Base-by-base conservation (phyloP, 2,329 filamentous ascomycete species). In the Calonectria naviculata region DNA sequence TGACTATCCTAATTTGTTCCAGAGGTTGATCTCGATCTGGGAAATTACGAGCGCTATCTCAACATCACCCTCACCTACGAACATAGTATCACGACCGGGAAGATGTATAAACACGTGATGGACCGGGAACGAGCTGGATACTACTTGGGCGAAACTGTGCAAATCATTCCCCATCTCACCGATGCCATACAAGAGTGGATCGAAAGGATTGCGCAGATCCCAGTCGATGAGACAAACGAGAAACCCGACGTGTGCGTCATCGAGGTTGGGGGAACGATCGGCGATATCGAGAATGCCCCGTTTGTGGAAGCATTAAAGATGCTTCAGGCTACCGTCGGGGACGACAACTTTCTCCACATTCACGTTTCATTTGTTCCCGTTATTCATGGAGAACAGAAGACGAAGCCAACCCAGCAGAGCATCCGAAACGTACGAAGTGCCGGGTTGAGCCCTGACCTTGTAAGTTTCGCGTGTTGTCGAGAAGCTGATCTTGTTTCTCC, bases 31-130 rank as follows among this genome's bases (percentile, higher is more conserved):
- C 80, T 90, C 15, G 89, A 91, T 77, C 84, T 91, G 52, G 89
- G 89, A 24, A 89, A 90, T 80, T 90, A 89, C 76, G 88, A 90
- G 78, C 80, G 87, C 71, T 97, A 97, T 81, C 91, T 98, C 66
- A 92, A 93, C 79, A 92, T 96, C 75, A 94, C 92, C 67, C 88
- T 98, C 72, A 94, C 91, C 10, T 89, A 92, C 72, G 95, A 98
- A 78, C 95, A 96, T 87, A 98, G 98, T 84, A 97, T 99, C 84
- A 99, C 97, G 4, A 98, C 96, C 7, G 97, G 97, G 81, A 98
- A 98, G 87, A 95, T 98, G 77, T 98, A 98, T 85, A 89, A 94
- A 80, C 91, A 93, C 78, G 95, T 98, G 65, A 95, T 98, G 71
- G 91, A 95, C 79, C 91, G 90, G 71, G 89, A 91, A 80, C 85